Evolutionary conservation across 2,329 filamentous ascomycete species (phyloP).

Genomic region (Ophiostoma piceae): DNA sequence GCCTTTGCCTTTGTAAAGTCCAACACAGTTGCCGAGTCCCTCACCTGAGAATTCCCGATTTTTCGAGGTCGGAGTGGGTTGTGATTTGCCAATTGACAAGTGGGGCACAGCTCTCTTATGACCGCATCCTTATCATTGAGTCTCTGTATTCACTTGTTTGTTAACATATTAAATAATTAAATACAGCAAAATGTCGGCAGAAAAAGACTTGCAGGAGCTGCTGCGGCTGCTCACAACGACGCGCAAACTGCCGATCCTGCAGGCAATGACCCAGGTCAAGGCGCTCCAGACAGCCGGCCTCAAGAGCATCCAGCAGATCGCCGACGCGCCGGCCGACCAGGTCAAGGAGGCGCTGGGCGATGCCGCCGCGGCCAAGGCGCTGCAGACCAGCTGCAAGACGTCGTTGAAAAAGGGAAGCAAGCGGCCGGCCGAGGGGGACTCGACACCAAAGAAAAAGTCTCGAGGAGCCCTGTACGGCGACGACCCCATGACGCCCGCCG

Average conservation of each 20-base stretch:
- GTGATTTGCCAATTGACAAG: no score
- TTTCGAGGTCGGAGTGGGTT: no score
- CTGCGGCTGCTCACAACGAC: conserved; percentile 52
- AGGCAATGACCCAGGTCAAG: conserved; percentile 55
- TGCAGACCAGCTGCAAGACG: conserved; percentile 53
- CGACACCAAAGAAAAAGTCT: conserved; percentile 23
- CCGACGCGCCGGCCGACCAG: conserved; percentile 42
- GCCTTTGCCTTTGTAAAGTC: no score
- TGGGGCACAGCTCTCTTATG: no score
- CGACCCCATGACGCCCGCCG: conserved; percentile 44
- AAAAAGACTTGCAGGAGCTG: conserved; percentile 57
- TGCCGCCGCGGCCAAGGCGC: conserved; percentile 45
- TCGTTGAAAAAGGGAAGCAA: conserved; percentile 37
- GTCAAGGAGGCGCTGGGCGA: conserved; percentile 46
- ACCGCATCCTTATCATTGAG: no score
- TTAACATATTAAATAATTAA: no score
- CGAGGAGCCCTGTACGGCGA: conserved; percentile 31
- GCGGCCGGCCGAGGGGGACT: background rate
- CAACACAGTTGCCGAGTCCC: no score
- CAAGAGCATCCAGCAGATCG: conserved; percentile 52
- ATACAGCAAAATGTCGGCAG: conserved; percentile 31
- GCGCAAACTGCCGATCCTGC: conserved; percentile 55
- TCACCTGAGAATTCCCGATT: no score
- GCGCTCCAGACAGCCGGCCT: conserved; percentile 51
- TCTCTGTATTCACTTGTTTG: no score